Evolutionary conservation across 2,329 filamentous ascomycete species (phyloP), one percentile per base, ranked within the genome.

Genomic region (Epicoccum sorghinum): DNA sequence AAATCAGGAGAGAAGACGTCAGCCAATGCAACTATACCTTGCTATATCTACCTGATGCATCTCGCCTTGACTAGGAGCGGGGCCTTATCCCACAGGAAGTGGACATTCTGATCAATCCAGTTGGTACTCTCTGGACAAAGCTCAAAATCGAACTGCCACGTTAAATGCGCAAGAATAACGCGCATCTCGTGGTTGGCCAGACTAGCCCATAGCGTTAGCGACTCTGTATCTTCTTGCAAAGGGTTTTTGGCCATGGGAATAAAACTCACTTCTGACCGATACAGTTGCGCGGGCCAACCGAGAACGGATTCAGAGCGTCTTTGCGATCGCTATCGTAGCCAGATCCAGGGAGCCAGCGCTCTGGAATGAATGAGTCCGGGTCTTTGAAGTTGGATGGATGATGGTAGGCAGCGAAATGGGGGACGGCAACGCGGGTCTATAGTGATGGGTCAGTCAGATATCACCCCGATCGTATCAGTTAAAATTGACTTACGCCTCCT

Each of bases 341-440:
- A 3, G 4, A 23, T 4, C 27, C 29, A 7, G 30, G 23, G 3
- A 77, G 43, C 78, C 78, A 80, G 18, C 78, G 65, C 50, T 79
- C 75, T 4, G 79, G 78, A 8, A 68, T 53, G 52, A 77, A 81
- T 3, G 58, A 52, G 5, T 66, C 45, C 0, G 77, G 68, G 22
- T 73, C 58, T 27, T 60, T 59, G 55, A 78, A 79, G 42, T 78
- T 72, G 2, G 1, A 29, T 9, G 27, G 27, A 9, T 7, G 6
- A 29, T 29, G 27, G 3, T 29, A 29, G 27, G 27, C 9, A 3
- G 38, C 38, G 23, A n/a, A 29, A 7, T 41, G 38, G 4, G 38
- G 27, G 12, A 41, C 38, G 7, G 24, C 14, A 7, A 41, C 24
- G 6, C 38, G 23, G 25, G 24, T 41, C 24, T 41, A 27, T 6